Evolutionary conservation across 345 rosid genomes (phyloP).

Genomic region (Hypericum androsaemum): DNA sequence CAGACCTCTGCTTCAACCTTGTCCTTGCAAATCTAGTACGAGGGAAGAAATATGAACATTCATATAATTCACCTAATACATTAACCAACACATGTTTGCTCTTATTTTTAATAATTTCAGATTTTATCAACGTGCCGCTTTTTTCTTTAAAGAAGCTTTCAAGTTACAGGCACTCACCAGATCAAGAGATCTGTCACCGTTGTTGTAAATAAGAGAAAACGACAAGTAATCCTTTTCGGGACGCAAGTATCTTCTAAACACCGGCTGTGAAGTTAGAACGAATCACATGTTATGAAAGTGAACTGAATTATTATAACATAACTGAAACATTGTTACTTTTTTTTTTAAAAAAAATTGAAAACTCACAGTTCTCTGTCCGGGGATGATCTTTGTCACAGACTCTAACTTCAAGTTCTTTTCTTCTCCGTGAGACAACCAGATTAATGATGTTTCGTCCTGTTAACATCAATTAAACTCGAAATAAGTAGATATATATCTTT

Average conservation of each 20-base stretch:
- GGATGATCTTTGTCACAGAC: constrained; percentile 50
- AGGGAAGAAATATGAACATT: too few relatives aligned
- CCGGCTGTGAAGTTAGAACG: constrained; percentile 39
- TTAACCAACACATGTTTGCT: too few relatives aligned
- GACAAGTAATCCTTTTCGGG: constrained; percentile 93
- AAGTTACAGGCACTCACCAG: constrained; percentile 48
- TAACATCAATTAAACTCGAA: constrained; percentile 35
- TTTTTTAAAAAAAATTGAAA: constrained; percentile 3
- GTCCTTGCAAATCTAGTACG: constrained; percentile 85
- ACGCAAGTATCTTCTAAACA: constrained; percentile 80
- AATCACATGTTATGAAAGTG: constrained; percentile 1
- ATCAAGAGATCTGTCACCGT: constrained; percentile 89
- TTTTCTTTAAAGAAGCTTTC: constrained; percentile 4
- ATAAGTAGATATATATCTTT: constrained; percentile 23
- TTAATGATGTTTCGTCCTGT: constrained; percentile 80
- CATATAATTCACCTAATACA: too few relatives aligned
- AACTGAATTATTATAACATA: constrained; percentile 4
- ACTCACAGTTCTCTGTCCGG: constrained; percentile 98
- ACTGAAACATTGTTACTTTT: constrained; percentile 4
- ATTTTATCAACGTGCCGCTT: too few relatives aligned
- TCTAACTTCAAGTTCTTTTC: constrained; percentile 61
- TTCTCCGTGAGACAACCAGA: constrained; percentile 78
- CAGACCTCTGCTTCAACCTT: constrained; percentile 87
- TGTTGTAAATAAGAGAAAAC: constrained; percentile 81
- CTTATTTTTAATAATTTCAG: too few relatives aligned